Evolutionary conservation across 2,329 filamentous ascomycete species (phyloP), one percentile per base, ranked within the genome.

Genomic region (Endocalyx cinctus): DNA sequence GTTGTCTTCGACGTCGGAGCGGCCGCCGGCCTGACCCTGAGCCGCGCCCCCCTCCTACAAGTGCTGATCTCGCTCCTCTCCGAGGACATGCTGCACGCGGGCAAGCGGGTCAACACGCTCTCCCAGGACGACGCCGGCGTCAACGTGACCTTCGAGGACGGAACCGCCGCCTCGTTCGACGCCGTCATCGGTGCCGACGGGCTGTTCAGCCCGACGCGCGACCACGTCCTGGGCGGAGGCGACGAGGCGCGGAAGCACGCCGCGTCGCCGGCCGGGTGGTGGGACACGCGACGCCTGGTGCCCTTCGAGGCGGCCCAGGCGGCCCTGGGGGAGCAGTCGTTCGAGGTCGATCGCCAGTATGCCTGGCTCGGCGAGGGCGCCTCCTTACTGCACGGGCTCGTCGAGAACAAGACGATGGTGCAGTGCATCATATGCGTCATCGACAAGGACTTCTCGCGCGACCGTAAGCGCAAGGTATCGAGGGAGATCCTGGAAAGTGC

Each of bases 341-440:
- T 39, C 14, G 27, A 36, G 25, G 26, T 30, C 6, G 29, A 36
- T 17, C 27, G 30, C 15, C 18, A 32, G 17, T 36, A 36, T 25
- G 37, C 13, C 12, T 39, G 33, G 37, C 15, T 29, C 6, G 33
- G 37, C 19, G 29, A 39, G 17, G 37, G 37, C 2, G 37, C 33
- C 11, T 20, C 17, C 22, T 27, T 36, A 17, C 29, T 35, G 10
- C 37, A 39, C 25, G 33, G 20, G n/a, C 18, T 39, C 11, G 22
- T 38, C n/a, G 31, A 38, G 23, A 31, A 38, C 23, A 27, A 18
- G 17, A 38, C 31, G 13, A 34, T 38, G 36, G 36, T 38, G 17
- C 36, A 38, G 25, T 38, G 36, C 28, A 31, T 38, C 23, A 28
- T 38, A 6, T 10, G 20, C 7, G 30, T 12, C 6, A 26, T 26